Evolutionary conservation across 2,329 filamentous ascomycete species (phyloP).

Genomic region (Lecanicillium sp.): DNA sequence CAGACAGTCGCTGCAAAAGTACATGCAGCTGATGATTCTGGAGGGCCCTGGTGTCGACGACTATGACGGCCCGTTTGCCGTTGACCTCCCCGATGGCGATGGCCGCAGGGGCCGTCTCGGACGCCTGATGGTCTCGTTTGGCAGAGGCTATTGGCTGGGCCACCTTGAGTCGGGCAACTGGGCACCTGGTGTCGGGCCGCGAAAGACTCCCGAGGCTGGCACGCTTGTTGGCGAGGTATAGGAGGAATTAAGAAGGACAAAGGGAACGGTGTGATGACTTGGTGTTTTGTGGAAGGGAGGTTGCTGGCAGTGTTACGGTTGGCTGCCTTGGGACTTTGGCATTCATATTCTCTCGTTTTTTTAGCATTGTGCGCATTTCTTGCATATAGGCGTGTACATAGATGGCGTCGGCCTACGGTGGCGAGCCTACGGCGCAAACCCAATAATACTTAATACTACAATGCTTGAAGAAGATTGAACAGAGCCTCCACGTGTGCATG

Average conservation of each 20-base stretch:
- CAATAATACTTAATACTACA: no score
- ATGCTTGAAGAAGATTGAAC: no score
- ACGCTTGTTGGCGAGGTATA: conserved; percentile 27
- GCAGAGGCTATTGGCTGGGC: conserved; percentile 75
- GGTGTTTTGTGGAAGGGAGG: no score
- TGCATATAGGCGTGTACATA: no score
- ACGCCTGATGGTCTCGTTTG: conserved; percentile 67
- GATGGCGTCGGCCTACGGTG: no score
- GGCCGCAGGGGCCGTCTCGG: conserved; percentile 75
- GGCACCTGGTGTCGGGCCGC: conserved; percentile 51
- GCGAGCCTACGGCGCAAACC: no score
- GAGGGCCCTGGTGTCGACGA: conserved; percentile 38
- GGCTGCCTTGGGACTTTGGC: neutral
- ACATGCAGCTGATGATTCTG: conserved; percentile 41
- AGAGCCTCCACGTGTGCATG: no score
- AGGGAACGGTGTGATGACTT: conserved; percentile 1
- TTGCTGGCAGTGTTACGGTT: neutral
- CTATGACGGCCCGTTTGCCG: conserved; percentile 59
- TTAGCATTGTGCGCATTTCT: no score
- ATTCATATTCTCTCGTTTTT: neutral
- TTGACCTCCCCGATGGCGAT: conserved; percentile 62
- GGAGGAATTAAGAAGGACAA: conserved; percentile 2
- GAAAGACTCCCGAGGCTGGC: conserved; percentile 41
- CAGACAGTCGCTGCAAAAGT: conserved; percentile 64
- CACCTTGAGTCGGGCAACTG: conserved; percentile 59